phyloP scores from a whole-genome alignment of 805 yeast genomes.

The Lipomyces orientalis region DNA sequence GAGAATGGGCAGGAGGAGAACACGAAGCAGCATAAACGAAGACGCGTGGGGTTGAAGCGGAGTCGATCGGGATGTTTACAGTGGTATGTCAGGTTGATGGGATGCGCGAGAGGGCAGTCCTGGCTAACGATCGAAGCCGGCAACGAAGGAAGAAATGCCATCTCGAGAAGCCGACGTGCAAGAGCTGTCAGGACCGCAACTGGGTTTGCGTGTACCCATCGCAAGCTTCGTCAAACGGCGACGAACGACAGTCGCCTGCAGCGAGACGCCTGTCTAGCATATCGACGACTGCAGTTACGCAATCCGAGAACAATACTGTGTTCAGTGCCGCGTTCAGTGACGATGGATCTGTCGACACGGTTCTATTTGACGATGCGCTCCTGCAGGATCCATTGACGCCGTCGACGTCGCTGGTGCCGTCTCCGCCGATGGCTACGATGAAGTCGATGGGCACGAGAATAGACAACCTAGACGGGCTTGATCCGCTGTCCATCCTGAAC shows the following conservation, averaged over 20 bases:
- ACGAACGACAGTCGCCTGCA: neutral
- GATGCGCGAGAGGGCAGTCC: neutral
- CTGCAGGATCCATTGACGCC: neutral
- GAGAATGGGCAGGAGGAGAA: neutral
- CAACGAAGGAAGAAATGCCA: constrained; percentile 34
- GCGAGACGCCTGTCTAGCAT: neutral
- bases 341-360: neutral
- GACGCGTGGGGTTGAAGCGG: constrained; percentile 34
- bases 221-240: neutral
- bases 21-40: constrained; percentile 13
- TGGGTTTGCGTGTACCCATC: constrained; percentile 32
- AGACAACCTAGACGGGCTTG: constrained; percentile 24
- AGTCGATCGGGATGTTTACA: constrained; percentile 33
- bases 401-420: constrained; percentile 2
- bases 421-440: neutral
- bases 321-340: constrained; percentile 13
- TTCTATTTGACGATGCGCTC: neutral
- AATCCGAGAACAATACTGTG: neutral
- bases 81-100: constrained; percentile 16
- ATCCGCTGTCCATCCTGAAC: constrained; percentile 27
- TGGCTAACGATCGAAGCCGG: constrained; percentile 19
- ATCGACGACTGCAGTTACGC: neutral
- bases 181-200: constrained; percentile 29
- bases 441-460: neutral
- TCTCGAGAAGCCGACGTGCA: constrained; percentile 27